Percentiles rank a stretch among this genome's conserved stretches.
phyloP scores from a whole-genome alignment of 2,329 filamentous ascomycete species.

The Leptographium wingfieldii region DNA sequence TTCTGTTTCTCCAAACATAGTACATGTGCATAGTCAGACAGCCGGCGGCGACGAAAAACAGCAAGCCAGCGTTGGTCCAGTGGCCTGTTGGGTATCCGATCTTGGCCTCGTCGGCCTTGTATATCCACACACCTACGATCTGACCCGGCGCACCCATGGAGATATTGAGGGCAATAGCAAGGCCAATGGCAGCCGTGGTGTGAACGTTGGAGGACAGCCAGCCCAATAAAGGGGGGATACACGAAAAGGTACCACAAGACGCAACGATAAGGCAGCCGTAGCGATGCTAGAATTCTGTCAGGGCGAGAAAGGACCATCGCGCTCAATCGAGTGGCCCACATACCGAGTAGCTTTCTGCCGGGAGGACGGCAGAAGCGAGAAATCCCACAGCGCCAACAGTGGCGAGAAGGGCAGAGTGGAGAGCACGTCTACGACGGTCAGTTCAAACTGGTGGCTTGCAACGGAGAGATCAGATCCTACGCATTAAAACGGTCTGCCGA shows the following conservation, averaged over 20 bases:
- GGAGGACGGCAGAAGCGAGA: constrained; percentile 38
- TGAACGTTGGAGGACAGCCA: constrained; percentile 42
- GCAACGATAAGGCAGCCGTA: constrained; percentile 46
- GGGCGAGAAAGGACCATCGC: neutral
- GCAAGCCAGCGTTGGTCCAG: constrained; percentile 37
- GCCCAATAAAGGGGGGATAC: constrained; percentile 40
- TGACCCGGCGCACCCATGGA: constrained; percentile 43
- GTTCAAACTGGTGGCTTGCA: neutral
- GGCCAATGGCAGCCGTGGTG: constrained; percentile 36
- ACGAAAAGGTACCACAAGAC: constrained; percentile 38
- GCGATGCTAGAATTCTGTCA: constrained; percentile 21
- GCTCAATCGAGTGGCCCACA: constrained; percentile 14
- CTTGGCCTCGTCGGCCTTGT: constrained; percentile 36
- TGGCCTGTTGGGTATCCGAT: constrained; percentile 45
- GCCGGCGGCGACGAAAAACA: constrained; percentile 34
- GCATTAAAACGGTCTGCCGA: constrained; percentile 33
- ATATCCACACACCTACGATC: constrained; percentile 48
- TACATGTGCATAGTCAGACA: constrained; percentile 31
- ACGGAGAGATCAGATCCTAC: neutral
- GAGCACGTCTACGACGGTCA: constrained; percentile 24
- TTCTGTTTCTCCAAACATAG: constrained; percentile 23
- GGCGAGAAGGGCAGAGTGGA: constrained; percentile 36
- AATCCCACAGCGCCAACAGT: constrained; percentile 41
- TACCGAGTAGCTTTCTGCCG: constrained; percentile 30
- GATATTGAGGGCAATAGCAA: constrained; percentile 46